Evolutionary conservation across 306 rosid genomes (phyloP).

Genomic region (Acmispon strigosus): DNA sequence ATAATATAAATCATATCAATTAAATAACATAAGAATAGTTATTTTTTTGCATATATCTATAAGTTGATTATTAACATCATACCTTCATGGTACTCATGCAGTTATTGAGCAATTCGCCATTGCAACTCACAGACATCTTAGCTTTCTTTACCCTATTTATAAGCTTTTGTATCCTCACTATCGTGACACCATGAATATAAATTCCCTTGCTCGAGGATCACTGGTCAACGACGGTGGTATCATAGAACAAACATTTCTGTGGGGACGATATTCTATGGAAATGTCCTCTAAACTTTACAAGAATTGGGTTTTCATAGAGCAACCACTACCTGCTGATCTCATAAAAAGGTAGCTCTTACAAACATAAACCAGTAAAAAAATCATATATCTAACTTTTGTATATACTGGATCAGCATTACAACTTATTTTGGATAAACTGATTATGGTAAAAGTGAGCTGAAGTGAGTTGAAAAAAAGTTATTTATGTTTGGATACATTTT

Average conservation of each 20-base stretch:
- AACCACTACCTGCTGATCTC: conserved; percentile 31
- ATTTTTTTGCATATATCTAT: neutral
- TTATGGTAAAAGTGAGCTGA: too few relatives aligned
- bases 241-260: conserved; percentile 21
- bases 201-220: conserved; percentile 12
- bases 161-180: conserved; percentile 30
- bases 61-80: neutral
- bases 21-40: neutral
- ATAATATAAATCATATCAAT: conserved; percentile 16
- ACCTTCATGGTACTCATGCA: conserved; percentile 48
- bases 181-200: conserved; percentile 38
- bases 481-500: too few relatives aligned
- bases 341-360: conserved; percentile 20
- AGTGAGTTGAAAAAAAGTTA: too few relatives aligned
- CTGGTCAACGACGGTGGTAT: conserved; percentile 23
- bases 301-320: conserved; percentile 21
- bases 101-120: conserved; percentile 46
- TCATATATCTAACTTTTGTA: neutral
- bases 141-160: conserved; percentile 19
- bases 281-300: conserved; percentile 23
- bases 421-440: too few relatives aligned
- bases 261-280: conserved; percentile 28
- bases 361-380: neutral
- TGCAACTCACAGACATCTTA: conserved; percentile 30
- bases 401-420: too few relatives aligned